Conservation (phyloP, 805 yeast genomes). For the Lachancea meyersii region DNA sequence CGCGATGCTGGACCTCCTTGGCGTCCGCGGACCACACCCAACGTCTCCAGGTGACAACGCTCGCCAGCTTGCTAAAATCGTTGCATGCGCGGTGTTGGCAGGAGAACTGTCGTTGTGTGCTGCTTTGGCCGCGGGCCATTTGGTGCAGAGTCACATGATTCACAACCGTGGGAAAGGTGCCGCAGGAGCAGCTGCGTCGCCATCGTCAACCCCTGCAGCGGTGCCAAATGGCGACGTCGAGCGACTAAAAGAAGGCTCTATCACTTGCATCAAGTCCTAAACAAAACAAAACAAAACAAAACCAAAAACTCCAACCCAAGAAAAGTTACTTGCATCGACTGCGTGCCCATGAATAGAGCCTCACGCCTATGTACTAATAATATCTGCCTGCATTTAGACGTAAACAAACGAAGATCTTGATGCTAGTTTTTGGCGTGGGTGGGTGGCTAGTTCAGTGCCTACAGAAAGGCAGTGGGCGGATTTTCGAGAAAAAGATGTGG, state of each 20-base stretch:
- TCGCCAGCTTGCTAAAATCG: constrained; percentile 82
- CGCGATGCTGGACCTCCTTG: constrained; percentile 88
- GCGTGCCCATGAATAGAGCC: neutral
- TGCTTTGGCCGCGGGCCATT: constrained; percentile 97
- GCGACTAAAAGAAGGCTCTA: constrained; percentile 64
- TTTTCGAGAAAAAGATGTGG: no score
- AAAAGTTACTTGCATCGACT: neutral
- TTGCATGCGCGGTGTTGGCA: constrained; percentile 92
- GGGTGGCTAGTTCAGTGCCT: no score
- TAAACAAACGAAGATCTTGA: neutral
- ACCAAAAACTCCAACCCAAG: constrained; percentile 1
- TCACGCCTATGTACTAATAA: constrained; percentile 1
- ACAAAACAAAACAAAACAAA: neutral
- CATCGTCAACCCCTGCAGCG: no score
- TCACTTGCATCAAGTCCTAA: constrained; percentile 63
- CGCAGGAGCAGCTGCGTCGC: constrained; percentile 24
- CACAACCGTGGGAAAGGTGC: constrained; percentile 67
- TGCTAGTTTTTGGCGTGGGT: neutral
- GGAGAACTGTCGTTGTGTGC: constrained; percentile 92
- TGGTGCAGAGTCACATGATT: constrained; percentile 95
- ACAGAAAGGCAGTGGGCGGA: no score
- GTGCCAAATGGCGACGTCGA: constrained; percentile 32
- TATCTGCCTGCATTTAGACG: constrained; percentile 1
- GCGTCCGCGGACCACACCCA: constrained; percentile 94
- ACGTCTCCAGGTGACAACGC: constrained; percentile 93